Evolutionary conservation across 2,329 filamentous ascomycete species (phyloP).

Genomic region (Microcyclospora pomicola): DNA sequence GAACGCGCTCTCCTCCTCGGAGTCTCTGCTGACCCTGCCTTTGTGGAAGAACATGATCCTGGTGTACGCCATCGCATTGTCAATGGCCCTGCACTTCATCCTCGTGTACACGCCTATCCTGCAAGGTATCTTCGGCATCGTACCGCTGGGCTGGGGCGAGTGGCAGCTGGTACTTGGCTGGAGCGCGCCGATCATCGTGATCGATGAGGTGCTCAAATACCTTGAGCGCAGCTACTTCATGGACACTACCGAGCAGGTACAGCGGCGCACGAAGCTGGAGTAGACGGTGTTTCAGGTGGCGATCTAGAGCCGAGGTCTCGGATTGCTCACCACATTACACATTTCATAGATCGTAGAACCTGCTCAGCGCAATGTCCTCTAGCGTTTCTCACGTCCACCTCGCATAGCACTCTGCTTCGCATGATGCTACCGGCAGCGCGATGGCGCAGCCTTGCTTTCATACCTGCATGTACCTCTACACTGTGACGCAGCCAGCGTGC

Average conservation of each 20-base stretch:
- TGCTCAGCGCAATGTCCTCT: too few relatives aligned
- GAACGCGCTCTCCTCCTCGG: conserved; percentile 91
- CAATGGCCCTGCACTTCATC: conserved; percentile 89
- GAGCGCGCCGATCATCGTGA: conserved; percentile 84
- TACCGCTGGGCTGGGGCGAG: conserved; percentile 71
- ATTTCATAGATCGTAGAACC: too few relatives aligned
- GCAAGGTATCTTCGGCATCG: conserved; percentile 77
- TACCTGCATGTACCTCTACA: too few relatives aligned
- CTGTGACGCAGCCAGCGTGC: too few relatives aligned
- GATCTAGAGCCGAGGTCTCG: too few relatives aligned
- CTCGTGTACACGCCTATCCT: conserved; percentile 85
- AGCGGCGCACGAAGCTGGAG: conserved; percentile 11
- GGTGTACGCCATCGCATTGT: conserved; percentile 82
- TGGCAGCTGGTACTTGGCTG: conserved; percentile 86
- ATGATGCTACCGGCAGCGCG: too few relatives aligned
- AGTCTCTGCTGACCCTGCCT: conserved; percentile 82
- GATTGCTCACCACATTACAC: too few relatives aligned
- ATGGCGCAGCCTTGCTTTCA: too few relatives aligned
- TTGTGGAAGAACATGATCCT: conserved; percentile 99
- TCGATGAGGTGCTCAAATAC: conserved; percentile 74
- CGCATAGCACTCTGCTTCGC: too few relatives aligned
- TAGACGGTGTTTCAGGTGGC: neutral
- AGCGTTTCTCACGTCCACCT: too few relatives aligned
- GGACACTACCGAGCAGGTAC: conserved; percentile 12
- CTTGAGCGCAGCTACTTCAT: conserved; percentile 42